Base-by-base conservation (phyloP, 2,329 filamentous ascomycete genomes). In the Fusarium chaquense region DNA sequence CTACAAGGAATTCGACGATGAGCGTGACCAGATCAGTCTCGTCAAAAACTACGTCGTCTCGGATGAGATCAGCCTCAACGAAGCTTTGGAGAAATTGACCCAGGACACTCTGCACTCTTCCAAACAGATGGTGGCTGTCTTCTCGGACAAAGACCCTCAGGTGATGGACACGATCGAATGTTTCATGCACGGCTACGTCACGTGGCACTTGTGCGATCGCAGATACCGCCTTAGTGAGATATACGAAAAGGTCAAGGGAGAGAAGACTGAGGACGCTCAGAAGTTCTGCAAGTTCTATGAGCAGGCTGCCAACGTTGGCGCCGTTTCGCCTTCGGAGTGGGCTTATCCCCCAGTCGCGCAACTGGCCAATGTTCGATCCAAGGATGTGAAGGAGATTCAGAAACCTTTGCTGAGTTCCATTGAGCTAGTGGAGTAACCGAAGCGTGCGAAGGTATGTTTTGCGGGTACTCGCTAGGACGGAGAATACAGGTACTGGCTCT, bases 1-100 rank as follows among this genome's bases (percentile, higher is more conserved):
- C 49, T 52, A 52, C 49, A 52, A 52, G 24, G 49, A 52, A 22
- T 52, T 52, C 7, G 49, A 52, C 24, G 49, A 38, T 22, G 49
- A 52, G n/a, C 24, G 49, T 8, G 49, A 52, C 6, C 49, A 52
- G 6, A 52, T 52, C 24, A 52, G 49, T 20, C 49, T 52, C 16
- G 35, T 52, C 18, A 52, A 38, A 22, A 52, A 52, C n/a, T 52
- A 41, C 8, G 46, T 50, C 15, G 15, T 24, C 20, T 50, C 32
- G 0, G 22, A 50, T 15, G 30, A 50, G 12, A 50, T 50, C 7
- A 50, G 20, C 11, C 46, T 50, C 5, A 12, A 50, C 10, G 32
- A 50, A 35, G 46, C 46, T 15, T 26, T 50, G 32, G 46, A 50
- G 16, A 50, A 50, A 15, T 32, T 50, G 7, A 50, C 46, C 1